These are phyloP conservation scores for Leccinum olivaceopallidum DNA, from an alignment of 768 basidiomycete genomes.

Conservation along the genomic window DNA sequence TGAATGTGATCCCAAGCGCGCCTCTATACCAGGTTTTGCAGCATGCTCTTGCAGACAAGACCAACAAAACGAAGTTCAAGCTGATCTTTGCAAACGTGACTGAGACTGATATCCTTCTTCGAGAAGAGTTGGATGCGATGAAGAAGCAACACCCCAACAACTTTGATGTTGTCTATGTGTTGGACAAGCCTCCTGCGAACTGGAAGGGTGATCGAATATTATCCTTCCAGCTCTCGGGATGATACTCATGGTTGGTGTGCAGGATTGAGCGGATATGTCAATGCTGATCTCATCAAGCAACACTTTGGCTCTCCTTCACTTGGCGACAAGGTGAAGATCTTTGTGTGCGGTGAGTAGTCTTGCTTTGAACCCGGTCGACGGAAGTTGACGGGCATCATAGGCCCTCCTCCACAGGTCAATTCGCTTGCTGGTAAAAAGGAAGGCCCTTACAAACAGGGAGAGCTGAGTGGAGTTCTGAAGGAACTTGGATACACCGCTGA, in stretches of 20 bases:
- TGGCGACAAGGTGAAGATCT: conserved; percentile 82
- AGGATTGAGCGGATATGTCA: conserved; percentile 77
- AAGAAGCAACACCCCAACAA: conserved; percentile 67
- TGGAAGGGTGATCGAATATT: conserved; percentile 54
- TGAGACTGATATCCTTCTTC: conserved; percentile 87
- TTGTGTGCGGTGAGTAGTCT: conserved; percentile 75
- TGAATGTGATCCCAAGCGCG: conserved; percentile 47
- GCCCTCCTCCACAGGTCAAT: conserved; percentile 88
- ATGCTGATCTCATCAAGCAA: conserved; percentile 68
- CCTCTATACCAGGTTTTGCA: conserved; percentile 82
- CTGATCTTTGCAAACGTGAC: conserved; percentile 90
- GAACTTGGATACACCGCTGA: conserved; percentile 83
- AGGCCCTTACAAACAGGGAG: conserved; percentile 78
- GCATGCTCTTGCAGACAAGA: conserved; percentile 68
- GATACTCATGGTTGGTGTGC: conserved; percentile 7
- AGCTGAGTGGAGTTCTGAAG: conserved; percentile 78
- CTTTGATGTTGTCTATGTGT: conserved; percentile 81
- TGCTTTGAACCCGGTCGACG: not conserved
- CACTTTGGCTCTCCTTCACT: conserved; percentile 64
- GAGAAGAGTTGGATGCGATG: conserved; percentile 71
- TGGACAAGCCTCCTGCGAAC: conserved; percentile 68
- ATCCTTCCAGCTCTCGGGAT: not conserved
- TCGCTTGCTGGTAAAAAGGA: conserved; percentile 88
- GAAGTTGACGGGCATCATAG: conserved; percentile 26
- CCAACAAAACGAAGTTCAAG: conserved; percentile 93